Evolutionary conservation across 2,329 filamentous ascomycete genomes (phyloP).

Genomic region (Sporothrix brunneoviolacea): DNA sequence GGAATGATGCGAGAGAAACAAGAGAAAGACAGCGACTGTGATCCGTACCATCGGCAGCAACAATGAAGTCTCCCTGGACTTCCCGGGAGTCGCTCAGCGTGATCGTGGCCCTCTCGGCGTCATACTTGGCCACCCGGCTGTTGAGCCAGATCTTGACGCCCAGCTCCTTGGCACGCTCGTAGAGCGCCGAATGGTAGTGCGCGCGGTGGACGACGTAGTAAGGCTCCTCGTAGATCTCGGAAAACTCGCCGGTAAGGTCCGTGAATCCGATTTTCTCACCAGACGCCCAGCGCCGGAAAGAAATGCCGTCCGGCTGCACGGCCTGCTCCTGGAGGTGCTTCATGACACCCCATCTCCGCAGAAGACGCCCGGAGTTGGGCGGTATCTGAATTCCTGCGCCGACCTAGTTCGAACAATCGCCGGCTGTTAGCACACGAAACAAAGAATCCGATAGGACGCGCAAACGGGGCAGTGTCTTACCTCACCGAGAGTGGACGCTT

Average conservation of each 20-base stretch:
- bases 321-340: slow-evolving; percentile 23
- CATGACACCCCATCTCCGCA: slow-evolving; percentile 28
- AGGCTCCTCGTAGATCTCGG: slow-evolving; percentile 23
- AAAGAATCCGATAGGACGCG: too few species aligned
- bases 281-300: slow-evolving; percentile 29
- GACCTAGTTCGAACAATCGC: too few species aligned
- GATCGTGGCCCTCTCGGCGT: slow-evolving; percentile 4
- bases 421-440: too few species aligned
- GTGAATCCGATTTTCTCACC: slow-evolving; percentile 29
- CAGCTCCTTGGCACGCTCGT: slow-evolving; percentile 21
- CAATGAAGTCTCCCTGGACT: slow-evolving; percentile 26
- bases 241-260: slow-evolving; percentile 25
- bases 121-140: slow-evolving; percentile 21
- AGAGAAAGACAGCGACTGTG: too few species aligned
- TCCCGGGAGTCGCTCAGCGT: slow-evolving; percentile 4
- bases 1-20: too few species aligned
- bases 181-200: slow-evolving; percentile 26
- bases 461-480: too few species aligned
- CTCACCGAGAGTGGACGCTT: slow-evolving; percentile 31
- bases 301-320: slow-evolving; percentile 27
- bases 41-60: slow-evolving; percentile 33
- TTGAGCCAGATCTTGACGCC: slow-evolving; percentile 21
- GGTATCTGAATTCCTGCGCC: slow-evolving; percentile 36
- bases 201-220: slow-evolving; percentile 29
- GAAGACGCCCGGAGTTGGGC: slow-evolving; percentile 28